Conservation (phyloP, 2,329 filamentous ascomycete genomes). For the Penicillium sp. region DNA sequence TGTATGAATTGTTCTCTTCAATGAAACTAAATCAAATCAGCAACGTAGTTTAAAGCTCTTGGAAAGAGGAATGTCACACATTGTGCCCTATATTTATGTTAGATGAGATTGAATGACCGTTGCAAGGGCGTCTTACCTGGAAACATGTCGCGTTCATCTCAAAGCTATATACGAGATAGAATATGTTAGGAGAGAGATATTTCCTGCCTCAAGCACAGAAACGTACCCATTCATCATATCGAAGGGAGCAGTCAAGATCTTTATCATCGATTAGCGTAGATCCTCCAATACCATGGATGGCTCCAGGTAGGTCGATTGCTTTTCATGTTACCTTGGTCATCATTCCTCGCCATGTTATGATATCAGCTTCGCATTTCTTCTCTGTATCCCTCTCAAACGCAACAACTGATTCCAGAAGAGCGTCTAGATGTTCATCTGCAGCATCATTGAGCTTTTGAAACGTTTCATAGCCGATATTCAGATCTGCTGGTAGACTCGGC, state of each 20-base stretch:
- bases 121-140: constrained; percentile 63
- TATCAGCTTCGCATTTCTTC: constrained; percentile 71
- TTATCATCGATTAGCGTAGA: neutral
- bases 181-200: constrained; percentile 12
- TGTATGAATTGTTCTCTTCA: constrained; percentile 83
- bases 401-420: constrained; percentile 75
- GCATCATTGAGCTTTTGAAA: constrained; percentile 84
- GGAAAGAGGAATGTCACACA: constrained; percentile 44
- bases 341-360: constrained; percentile 96
- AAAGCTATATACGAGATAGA: constrained; percentile 61
- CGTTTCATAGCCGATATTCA: constrained; percentile 78
- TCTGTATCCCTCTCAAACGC: constrained; percentile 71
- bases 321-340: constrained; percentile 97
- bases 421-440: constrained; percentile 84
- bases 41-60: neutral
- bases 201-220: too few relatives aligned
- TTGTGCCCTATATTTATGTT: constrained; percentile 53
- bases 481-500: constrained; percentile 69
- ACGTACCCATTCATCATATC: constrained; percentile 77
- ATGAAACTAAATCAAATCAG: constrained; percentile 68
- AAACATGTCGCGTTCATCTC: constrained; percentile 95
- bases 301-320: too few relatives aligned
- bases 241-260: constrained; percentile 87
- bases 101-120: constrained; percentile 11
- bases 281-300: neutral